A percentile compares a stretch with the other conserved stretches of the same genome.
Evolutionary conservation across 208 protist species (phyloP).

Genomic region (Vickermania ingenoplastis): DNA sequence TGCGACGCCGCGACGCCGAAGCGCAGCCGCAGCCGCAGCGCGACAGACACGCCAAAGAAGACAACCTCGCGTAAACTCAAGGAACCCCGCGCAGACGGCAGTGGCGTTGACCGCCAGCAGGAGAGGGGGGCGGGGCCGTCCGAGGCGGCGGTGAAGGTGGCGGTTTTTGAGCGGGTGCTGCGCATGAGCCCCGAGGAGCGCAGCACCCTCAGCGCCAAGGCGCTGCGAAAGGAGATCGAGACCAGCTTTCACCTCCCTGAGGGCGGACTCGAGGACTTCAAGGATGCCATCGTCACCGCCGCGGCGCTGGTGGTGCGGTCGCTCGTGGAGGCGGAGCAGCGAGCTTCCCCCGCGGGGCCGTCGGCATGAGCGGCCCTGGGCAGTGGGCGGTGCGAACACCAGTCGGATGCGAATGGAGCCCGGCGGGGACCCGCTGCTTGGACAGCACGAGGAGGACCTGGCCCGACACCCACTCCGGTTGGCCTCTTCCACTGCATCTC

Average conservation of each 20-base stretch:
- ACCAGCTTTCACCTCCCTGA: slow-evolving; percentile 23
- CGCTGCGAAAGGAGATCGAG: slow-evolving; percentile 52
- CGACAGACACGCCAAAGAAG: neutral
- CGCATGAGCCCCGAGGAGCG: slow-evolving; percentile 35
- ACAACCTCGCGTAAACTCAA: neutral
- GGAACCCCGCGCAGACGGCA: neutral
- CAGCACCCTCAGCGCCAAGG: slow-evolving; percentile 43
- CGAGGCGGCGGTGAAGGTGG: slow-evolving; percentile 51
- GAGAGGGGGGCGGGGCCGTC: neutral
- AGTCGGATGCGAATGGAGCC: too few relatives aligned
- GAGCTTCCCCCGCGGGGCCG: slow-evolving; percentile 12
- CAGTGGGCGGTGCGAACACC: too few relatives aligned
- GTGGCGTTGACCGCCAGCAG: slow-evolving; percentile 1
- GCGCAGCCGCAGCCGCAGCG: neutral
- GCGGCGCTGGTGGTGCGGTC: slow-evolving; percentile 58
- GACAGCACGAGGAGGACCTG: too few relatives aligned
- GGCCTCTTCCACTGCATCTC: too few relatives aligned
- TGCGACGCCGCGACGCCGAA: neutral
- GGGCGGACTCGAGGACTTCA: slow-evolving; percentile 34
- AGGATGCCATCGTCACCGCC: slow-evolving; percentile 49
- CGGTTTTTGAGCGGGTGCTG: slow-evolving; percentile 60
- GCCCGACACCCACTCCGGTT: too few relatives aligned
- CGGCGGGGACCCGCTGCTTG: too few relatives aligned
- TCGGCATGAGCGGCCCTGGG: too few relatives aligned
- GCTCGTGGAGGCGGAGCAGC: slow-evolving; percentile 43